These are phyloP conservation scores for Eremothecium cymbalariae DNA, from an alignment of 1,139 yeast genomes.

Conservation along the genomic window DNA sequence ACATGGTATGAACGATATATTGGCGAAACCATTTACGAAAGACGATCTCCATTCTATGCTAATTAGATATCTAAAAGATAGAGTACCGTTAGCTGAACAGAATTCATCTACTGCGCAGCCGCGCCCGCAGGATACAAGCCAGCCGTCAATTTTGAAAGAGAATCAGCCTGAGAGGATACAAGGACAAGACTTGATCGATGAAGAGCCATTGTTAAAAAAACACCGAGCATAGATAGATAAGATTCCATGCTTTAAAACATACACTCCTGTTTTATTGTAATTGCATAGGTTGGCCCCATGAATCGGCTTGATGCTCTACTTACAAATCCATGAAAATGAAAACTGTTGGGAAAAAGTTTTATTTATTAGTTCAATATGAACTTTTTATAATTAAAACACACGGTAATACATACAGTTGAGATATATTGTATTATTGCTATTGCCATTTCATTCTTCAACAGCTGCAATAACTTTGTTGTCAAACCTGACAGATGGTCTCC, in stretches of 20 bases:
- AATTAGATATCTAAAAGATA: conserved; percentile 50
- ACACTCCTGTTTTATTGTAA: too few relatives aligned
- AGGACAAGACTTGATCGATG: conserved; percentile 14
- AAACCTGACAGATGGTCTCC: conserved; percentile 68
- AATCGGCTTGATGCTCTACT: too few relatives aligned
- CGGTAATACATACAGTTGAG: conserved; percentile 1
- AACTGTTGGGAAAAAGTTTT: too few relatives aligned
- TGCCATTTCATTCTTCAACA: conserved; percentile 25
- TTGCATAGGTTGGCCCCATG: too few relatives aligned
- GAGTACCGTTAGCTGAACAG: conserved; percentile 33
- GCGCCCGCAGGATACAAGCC: conserved; percentile 8
- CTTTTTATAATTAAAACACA: neutral
- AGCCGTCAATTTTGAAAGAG: conserved; percentile 6
- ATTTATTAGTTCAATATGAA: neutral
- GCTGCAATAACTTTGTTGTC: conserved; percentile 53
- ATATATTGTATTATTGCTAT: neutral
- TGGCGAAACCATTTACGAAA: conserved; percentile 87
- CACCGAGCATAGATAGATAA: conserved; percentile 21
- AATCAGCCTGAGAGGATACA: conserved; percentile 10
- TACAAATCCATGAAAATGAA: neutral
- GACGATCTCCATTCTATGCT: conserved; percentile 71
- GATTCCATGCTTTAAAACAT: too few relatives aligned
- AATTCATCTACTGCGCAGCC: conserved; percentile 10
- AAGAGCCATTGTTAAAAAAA: conserved; percentile 26
- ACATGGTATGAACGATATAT: conserved; percentile 85